Conservation (phyloP, 106 monocot genomes). For the Xerophyta viscosa region DNA sequence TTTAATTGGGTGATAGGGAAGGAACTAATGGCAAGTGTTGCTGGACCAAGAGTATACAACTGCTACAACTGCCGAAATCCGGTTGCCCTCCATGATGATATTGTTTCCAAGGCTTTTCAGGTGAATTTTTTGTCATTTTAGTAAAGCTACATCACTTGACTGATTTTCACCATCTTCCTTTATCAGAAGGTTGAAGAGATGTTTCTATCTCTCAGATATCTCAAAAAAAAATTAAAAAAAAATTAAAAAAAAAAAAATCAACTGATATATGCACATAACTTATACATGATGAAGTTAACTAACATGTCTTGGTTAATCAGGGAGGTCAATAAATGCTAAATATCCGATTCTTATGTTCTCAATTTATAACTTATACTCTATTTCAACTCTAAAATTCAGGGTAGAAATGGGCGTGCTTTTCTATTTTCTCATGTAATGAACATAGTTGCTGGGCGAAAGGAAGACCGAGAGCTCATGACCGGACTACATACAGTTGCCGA, state of each 20-base stretch:
- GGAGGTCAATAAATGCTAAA: too few species aligned
- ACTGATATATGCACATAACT: too few species aligned
- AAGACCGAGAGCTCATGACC: constrained; percentile 74
- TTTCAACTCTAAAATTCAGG: constrained; percentile 24
- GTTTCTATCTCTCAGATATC: too few species aligned
- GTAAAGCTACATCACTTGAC: not conserved
- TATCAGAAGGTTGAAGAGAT: not conserved
- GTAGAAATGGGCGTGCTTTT: constrained; percentile 77
- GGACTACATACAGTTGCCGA: constrained; percentile 87
- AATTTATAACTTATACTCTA: not conserved
- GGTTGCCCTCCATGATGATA: constrained; percentile 77
- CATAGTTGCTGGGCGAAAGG: constrained; percentile 55
- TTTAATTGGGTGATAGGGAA: not conserved
- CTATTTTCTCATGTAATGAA: constrained; percentile 89
- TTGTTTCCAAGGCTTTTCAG: constrained; percentile 90
- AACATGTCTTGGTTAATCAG: too few species aligned
- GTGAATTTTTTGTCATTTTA: constrained; percentile 16
- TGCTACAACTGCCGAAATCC: constrained; percentile 86
- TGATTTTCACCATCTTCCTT: not conserved
- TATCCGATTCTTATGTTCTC: not conserved
- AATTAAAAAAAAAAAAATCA: too few species aligned
- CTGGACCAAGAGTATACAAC: constrained; percentile 66
- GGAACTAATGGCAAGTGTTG: constrained; percentile 39
- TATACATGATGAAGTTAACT: too few species aligned
- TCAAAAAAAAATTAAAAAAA: too few species aligned